Base-by-base conservation (phyloP, 306 rosid species). In the Lathyrus tuberosus region DNA sequence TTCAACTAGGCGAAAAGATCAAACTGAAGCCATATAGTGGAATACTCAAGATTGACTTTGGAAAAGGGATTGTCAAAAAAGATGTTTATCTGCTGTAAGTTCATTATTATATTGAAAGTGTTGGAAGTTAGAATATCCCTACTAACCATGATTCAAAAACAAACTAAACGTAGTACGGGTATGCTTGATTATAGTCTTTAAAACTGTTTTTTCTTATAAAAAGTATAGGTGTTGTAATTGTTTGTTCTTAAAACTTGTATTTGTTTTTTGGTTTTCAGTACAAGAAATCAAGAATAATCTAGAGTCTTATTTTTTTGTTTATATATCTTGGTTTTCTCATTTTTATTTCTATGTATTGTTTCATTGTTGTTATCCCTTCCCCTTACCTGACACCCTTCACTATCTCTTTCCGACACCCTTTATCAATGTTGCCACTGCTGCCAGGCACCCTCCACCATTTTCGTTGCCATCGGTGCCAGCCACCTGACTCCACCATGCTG, bases 1-100 rank as follows among this genome's bases (percentile, higher is more conserved):
- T 77, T 79, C 82, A 79, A 89, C 79, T 84, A 90, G 98, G 97
- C 73, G 82, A 88, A 80, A 81, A 81, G 83, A 64, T 90, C 87
- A 90, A 78, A 80, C 89, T 93, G 77, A 90, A 83, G 88, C 98
- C 98, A 66, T 93, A 93, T 70, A 90, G 91, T 78, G 97, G 97
- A 76, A 88, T 88, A 96, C 94, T 90, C 90, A 88, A 82, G 64
- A 73, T 93, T 67, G 98, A 93, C 78, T 93, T 93, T 49, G 98
- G 98, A 76, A 90, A 80, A 78, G 98, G 98, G 74, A 90, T 93
- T 52, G 96, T 96, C 76, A 90, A 85, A 81, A 86, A 88, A 85
- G 94, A 93, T 80, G 96, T 93, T 78, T 90, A 84, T 84, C 94
- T 90, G 33, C 63, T 93, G 98, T 90, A 87, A 90, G 98, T 88